A percentile compares a stretch with the other conserved stretches of the same genome.
Evolutionary conservation across 768 basidiomycete genomes (phyloP).

Genomic region (Termitomyces sp.): DNA sequence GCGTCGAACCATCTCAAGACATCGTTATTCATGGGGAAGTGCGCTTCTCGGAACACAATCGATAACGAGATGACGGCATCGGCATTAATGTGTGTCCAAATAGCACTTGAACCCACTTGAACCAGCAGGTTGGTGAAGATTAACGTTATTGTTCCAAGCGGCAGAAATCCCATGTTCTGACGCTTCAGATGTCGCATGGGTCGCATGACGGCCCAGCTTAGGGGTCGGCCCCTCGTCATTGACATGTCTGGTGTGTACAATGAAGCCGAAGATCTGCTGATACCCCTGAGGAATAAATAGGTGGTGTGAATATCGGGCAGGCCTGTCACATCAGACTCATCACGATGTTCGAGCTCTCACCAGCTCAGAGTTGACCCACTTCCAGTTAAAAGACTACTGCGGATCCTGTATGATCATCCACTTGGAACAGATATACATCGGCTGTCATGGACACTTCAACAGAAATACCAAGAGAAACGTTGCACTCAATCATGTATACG

Average conservation of each 20-base stretch:
- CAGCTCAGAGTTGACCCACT: neutral
- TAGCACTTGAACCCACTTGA: neutral
- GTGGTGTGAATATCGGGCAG: slow-evolving; percentile 1
- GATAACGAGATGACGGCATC: slow-evolving; percentile 8
- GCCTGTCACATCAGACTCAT: slow-evolving; percentile 11
- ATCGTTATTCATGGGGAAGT: slow-evolving; percentile 1
- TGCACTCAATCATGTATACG: neutral
- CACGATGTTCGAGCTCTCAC: slow-evolving; percentile 8
- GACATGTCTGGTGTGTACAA: neutral
- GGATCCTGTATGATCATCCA: slow-evolving; percentile 11
- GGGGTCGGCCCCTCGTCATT: slow-evolving; percentile 3
- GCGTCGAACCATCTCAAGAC: slow-evolving; percentile 12
- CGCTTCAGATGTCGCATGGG: slow-evolving; percentile 9
- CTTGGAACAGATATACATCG: neutral
- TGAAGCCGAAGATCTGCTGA: neutral
- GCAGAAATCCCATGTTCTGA: slow-evolving; percentile 5
- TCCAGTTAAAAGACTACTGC: neutral
- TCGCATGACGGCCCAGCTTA: neutral
- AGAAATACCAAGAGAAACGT: neutral
- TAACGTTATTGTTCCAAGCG: neutral
- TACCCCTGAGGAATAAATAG: slow-evolving; percentile 3
- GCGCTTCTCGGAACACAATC: slow-evolving; percentile 6
- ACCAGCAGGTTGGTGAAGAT: slow-evolving; percentile 3
- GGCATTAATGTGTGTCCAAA: neutral
- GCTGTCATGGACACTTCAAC: neutral